Evolutionary conservation across 331 rosid genomes (phyloP).

Genomic region (Erythrophleum ivorense): DNA sequence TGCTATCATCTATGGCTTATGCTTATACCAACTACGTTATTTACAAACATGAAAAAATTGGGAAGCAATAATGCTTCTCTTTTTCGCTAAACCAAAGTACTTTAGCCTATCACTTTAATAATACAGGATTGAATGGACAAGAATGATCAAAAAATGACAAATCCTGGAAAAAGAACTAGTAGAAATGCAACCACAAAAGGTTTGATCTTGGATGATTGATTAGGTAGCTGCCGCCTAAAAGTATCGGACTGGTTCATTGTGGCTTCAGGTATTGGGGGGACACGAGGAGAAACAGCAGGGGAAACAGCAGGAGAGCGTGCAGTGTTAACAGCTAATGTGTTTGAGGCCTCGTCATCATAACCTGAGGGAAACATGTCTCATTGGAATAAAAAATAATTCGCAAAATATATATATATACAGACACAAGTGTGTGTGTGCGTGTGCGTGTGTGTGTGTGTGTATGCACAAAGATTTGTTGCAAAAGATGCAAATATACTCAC

Average conservation of each 20-base stretch:
- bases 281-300: slow-evolving; percentile 44
- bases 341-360: slow-evolving; percentile 46
- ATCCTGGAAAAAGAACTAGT: neutral
- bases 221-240: neutral
- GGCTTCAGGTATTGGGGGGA: slow-evolving; percentile 48
- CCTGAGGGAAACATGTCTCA: slow-evolving; percentile 53
- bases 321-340: slow-evolving; percentile 35
- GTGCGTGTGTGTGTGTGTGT: no score
- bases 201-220: neutral
- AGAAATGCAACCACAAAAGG: neutral
- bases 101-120: neutral
- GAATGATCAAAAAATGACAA: neutral
- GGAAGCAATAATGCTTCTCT: neutral
- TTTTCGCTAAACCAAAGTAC: neutral
- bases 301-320: slow-evolving; percentile 41
- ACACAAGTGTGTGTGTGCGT: no score
- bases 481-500: slow-evolving; percentile 53
- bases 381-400: neutral
- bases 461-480: neutral
- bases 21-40: neutral
- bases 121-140: neutral
- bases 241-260: neutral
- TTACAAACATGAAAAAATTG: neutral
- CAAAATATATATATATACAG: no score
- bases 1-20: neutral